phyloP scores from a whole-genome alignment of 2,329 filamentous ascomycete genomes.

The Colletotrichum sp. region DNA sequence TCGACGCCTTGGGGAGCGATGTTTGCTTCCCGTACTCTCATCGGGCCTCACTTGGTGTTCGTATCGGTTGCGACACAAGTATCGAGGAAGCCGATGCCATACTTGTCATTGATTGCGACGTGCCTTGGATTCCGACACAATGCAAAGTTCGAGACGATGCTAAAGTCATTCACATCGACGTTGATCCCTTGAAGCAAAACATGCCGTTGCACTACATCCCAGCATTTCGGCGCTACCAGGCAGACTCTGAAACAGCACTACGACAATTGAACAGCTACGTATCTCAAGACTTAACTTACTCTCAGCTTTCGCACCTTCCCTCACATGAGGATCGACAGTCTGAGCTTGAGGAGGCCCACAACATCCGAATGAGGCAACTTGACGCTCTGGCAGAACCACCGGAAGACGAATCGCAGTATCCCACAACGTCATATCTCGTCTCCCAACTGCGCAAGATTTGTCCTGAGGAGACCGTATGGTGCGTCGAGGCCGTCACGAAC shows the following conservation, averaged over 20 bases:
- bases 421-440: constrained; percentile 37
- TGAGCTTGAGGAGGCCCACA: constrained; percentile 61
- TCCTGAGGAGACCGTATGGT: constrained; percentile 68
- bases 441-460: constrained; percentile 32
- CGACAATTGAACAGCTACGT: background rate
- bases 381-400: constrained; percentile 59
- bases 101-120: constrained; percentile 85
- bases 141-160: constrained; percentile 59
- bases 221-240: constrained; percentile 68
- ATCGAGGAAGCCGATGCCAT: constrained; percentile 84
- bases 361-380: constrained; percentile 64
- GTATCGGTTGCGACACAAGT: constrained; percentile 74
- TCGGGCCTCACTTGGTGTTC: constrained; percentile 70
- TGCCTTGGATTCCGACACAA: constrained; percentile 87
- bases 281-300: constrained; percentile 44
- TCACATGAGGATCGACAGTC: constrained; percentile 58
- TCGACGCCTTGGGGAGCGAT: constrained; percentile 79
- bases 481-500: constrained; percentile 79
- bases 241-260: constrained; percentile 46
- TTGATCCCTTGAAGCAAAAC: constrained; percentile 71
- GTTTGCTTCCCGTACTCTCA: constrained; percentile 82
- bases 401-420: constrained; percentile 56
- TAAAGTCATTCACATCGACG: constrained; percentile 67
- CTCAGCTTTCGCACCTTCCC: constrained; percentile 71
- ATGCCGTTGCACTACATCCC: constrained; percentile 78